phyloP scores from a whole-genome alignment of 768 basidiomycete species.

The Boletus reticuloceps region DNA sequence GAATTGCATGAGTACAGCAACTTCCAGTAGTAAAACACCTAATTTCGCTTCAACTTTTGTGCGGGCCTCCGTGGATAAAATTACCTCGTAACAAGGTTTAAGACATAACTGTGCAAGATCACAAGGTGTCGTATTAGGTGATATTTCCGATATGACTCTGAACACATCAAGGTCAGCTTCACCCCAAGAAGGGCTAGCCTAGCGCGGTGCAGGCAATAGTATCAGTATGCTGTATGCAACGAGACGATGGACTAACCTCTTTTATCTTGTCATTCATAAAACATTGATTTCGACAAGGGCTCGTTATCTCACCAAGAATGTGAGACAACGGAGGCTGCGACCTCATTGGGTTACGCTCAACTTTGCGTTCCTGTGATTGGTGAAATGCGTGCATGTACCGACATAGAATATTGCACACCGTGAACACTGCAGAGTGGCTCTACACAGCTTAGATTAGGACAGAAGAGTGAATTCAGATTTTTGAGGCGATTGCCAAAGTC shows the following conservation, averaged over 20 bases:
- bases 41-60: conserved; percentile 1
- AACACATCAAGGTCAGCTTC: conserved; percentile 39
- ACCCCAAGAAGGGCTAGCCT: conserved; percentile 41
- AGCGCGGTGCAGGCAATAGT: not conserved
- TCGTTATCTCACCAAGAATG: conserved; percentile 4
- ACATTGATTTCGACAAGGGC: conserved; percentile 29
- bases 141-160: conserved; percentile 37
- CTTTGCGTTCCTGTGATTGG: conserved; percentile 17
- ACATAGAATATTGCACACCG: conserved; percentile 30
- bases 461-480: conserved; percentile 44
- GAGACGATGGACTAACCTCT: conserved; percentile 12
- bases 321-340: not conserved
- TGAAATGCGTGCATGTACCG: conserved; percentile 11
- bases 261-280: conserved; percentile 17
- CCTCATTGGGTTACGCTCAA: conserved; percentile 19
- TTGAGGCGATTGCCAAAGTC: conserved; percentile 30
- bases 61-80: not conserved
- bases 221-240: not conserved
- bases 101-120: conserved; percentile 52
- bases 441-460: conserved; percentile 50
- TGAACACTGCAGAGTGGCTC: conserved; percentile 51
- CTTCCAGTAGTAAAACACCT: conserved; percentile 25
- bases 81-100: conserved; percentile 61
- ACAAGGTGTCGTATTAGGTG: conserved; percentile 49
- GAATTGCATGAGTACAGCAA: conserved; percentile 5